Conservation (phyloP, 208 protist species). For the Crithidia bombi region DNA sequence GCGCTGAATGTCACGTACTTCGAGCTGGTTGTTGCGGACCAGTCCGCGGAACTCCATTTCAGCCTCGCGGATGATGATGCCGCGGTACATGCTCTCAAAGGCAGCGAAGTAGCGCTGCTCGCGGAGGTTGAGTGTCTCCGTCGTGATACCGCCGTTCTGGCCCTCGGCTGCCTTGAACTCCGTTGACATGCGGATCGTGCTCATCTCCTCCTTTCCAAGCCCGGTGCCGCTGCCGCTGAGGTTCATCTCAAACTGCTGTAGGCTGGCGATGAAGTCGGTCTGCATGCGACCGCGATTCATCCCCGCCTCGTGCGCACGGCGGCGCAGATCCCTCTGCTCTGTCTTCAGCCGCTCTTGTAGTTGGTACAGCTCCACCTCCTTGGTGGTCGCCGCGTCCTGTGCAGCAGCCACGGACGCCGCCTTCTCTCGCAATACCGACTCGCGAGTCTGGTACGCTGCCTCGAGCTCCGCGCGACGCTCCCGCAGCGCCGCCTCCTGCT, state of each 20-base stretch:
- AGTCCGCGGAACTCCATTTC: slow-evolving; percentile 34
- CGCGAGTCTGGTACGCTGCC: slow-evolving; percentile 29
- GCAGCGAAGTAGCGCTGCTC: slow-evolving; percentile 42
- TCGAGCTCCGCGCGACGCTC: slow-evolving; percentile 45
- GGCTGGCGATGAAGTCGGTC: slow-evolving; percentile 18
- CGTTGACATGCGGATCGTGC: slow-evolving; percentile 26
- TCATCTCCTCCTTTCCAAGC: slow-evolving; percentile 8
- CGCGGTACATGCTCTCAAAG: slow-evolving; percentile 48
- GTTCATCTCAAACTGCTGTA: slow-evolving; percentile 34
- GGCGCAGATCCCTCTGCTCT: slow-evolving; percentile 38
- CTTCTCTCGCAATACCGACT: slow-evolving; percentile 35
- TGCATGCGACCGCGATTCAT: slow-evolving; percentile 27
- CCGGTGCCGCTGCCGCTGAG: slow-evolving; percentile 16
- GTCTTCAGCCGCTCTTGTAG: slow-evolving; percentile 23
- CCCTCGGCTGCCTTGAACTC: slow-evolving; percentile 23
- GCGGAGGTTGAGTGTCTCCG: slow-evolving; percentile 27
- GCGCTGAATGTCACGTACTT: slow-evolving; percentile 41
- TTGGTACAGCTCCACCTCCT: slow-evolving; percentile 39
- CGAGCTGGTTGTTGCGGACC: slow-evolving; percentile 33
- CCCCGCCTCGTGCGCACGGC: slow-evolving; percentile 18
- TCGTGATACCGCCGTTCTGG: background rate
- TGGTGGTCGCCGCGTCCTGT: slow-evolving; percentile 32
- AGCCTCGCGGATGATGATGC: slow-evolving; percentile 40
- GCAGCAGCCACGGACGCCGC: slow-evolving; percentile 23
- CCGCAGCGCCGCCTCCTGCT: slow-evolving; percentile 39